Evolutionary conservation across 805 yeast species (phyloP).

Genomic region (Blastobotrys attinorum): DNA sequence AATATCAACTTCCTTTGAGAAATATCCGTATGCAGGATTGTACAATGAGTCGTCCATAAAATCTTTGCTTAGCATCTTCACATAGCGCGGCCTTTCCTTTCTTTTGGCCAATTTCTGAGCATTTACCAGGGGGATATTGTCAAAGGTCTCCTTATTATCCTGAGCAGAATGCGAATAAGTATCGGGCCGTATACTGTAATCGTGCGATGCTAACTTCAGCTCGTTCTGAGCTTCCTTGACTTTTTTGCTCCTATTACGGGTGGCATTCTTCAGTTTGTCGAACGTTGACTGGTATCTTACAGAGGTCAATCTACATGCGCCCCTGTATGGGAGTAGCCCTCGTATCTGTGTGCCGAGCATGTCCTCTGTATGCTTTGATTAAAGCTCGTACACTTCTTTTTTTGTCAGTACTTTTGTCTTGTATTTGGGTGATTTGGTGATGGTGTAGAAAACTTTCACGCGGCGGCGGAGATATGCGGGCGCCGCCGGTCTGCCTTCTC

Average conservation of each 20-base stretch:
- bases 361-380: too few relatives aligned
- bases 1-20: conserved; percentile 68
- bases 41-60: conserved; percentile 81
- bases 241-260: conserved; percentile 1
- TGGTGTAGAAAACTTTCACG: too few relatives aligned
- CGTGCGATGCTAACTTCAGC: conserved; percentile 18
- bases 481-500: too few relatives aligned
- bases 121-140: conserved; percentile 37
- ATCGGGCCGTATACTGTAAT: conserved; percentile 29
- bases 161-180: conserved; percentile 29
- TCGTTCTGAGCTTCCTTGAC: neutral
- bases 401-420: too few relatives aligned
- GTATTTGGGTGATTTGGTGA: too few relatives aligned
- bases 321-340: too few relatives aligned
- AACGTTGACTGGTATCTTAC: conserved; percentile 8
- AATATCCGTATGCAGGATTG: conserved; percentile 77
- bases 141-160: conserved; percentile 32
- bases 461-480: too few relatives aligned
- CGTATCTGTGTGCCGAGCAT: too few relatives aligned
- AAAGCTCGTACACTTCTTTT: too few relatives aligned
- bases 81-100: conserved; percentile 45
- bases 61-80: conserved; percentile 68
- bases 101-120: conserved; percentile 30
- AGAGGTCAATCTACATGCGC: neutral
- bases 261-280: conserved; percentile 8